phyloP scores from a whole-genome alignment of 2,329 filamentous ascomycete genomes.

The Neofusicoccum cordaticola region DNA sequence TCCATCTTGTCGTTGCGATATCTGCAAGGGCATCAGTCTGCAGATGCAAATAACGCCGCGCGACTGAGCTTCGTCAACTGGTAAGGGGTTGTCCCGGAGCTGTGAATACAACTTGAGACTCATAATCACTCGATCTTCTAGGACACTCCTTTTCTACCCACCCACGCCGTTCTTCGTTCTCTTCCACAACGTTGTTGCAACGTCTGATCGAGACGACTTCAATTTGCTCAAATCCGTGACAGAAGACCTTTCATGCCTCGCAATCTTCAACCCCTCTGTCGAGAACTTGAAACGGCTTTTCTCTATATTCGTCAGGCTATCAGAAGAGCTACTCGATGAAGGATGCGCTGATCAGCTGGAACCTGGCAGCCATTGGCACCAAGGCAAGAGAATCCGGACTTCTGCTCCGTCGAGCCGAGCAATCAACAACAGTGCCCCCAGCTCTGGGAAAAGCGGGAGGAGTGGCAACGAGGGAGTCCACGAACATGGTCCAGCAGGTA shows the following conservation, averaged over 20 bases:
- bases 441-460: too few relatives aligned
- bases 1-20: conserved; percentile 28
- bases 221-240: conserved; percentile 31
- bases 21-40: conserved; percentile 24
- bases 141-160: conserved; percentile 35
- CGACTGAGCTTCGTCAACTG: conserved; percentile 2
- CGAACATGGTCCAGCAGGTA: too few relatives aligned
- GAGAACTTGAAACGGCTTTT: conserved; percentile 29
- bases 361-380: not conserved
- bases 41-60: not conserved
- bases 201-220: conserved; percentile 30
- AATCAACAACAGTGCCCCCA: too few relatives aligned
- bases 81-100: not conserved
- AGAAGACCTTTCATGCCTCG: conserved; percentile 27
- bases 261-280: conserved; percentile 30
- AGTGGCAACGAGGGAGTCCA: too few relatives aligned
- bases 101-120: too few relatives aligned
- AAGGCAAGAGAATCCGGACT: not conserved
- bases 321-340: conserved; percentile 27
- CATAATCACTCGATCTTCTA: conserved; percentile 2
- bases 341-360: not conserved
- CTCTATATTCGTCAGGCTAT: conserved; percentile 29
- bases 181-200: conserved; percentile 36
- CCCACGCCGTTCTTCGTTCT: conserved; percentile 35
- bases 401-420: not conserved